Evolutionary conservation across 345 rosid genomes (phyloP), one percentile per base, ranked within the genome.

Genomic region (Salix caprea): DNA sequence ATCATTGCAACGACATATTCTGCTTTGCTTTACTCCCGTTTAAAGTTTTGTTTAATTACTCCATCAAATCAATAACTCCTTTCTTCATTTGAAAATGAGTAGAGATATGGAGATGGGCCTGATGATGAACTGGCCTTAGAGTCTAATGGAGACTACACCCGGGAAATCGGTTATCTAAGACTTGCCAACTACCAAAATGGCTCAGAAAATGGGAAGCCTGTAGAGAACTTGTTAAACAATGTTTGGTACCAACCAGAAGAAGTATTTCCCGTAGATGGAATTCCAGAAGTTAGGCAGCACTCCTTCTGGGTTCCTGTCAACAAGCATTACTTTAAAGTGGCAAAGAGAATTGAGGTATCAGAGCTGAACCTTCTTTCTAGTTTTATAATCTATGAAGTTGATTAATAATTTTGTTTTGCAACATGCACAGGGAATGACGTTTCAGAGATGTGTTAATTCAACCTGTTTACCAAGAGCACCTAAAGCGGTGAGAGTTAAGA

Each of bases 191-290:
- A 82, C 71, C 81, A 62, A 74, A 86, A 61, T 28, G 46, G 19
- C 36, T 75, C 74, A 37, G 32, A 74, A 1, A 66, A 40, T 0
- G 71, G 61, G 18, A 42, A 48, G 6, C 37, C 77, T 5, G 42
- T 70, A 0, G 86, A 87, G 7, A 93, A 88, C 75, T 71, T 88
- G 11, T 83, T 93, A 37, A 93, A 93, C 76, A 81, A 83, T 15
- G 72, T 90, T 2, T 92, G 97, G 96, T 91, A 84, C 71, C 97
- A 91, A 77, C 94, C 92, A 5, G 97, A 93, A 82, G 98, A 93
- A 67, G 85, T 88, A 13, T 93, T 89, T 71, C 85, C 89, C 23
- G 86, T 88, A 5, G 16, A 86, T 60, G 98, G 97, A 76, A 69
- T 76, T 74, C 93, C 97, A 3, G 98, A 93, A 82, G 84, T 70